Conservation (phyloP, 176 grass and related monocot genomes). For the Eragrostis curvula region DNA sequence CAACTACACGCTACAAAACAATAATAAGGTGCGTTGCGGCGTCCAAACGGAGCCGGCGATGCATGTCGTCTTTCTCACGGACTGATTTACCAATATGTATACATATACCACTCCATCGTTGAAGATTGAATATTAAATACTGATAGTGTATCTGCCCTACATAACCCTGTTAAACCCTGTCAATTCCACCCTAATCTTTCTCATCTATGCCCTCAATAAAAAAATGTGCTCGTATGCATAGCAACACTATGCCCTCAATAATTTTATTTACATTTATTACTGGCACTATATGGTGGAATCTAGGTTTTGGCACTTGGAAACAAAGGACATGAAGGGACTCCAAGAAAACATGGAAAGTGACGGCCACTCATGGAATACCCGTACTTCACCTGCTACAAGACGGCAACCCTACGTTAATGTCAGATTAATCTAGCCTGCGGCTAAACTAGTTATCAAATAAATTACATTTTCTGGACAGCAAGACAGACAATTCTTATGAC, state of each 20-base stretch:
- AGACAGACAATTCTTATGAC: slow-evolving; percentile 21
- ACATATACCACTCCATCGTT: background rate
- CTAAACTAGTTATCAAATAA: slow-evolving; percentile 19
- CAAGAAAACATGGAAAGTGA: slow-evolving; percentile 27
- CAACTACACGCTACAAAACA: background rate
- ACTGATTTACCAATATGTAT: slow-evolving; percentile 26
- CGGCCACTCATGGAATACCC: slow-evolving; percentile 7
- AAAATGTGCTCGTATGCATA: background rate
- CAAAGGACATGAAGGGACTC: slow-evolving; percentile 12
- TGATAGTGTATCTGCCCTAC: too few relatives aligned
- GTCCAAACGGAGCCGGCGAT: slow-evolving; percentile 43
- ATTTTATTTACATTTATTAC: background rate
- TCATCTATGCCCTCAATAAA: background rate
- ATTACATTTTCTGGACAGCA: background rate
- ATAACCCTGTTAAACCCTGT: background rate
- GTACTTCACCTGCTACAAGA: slow-evolving; percentile 17
- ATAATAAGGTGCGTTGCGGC: background rate
- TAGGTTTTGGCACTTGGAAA: slow-evolving; percentile 33
- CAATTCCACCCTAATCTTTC: background rate
- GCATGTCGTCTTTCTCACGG: slow-evolving; percentile 13
- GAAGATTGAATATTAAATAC: background rate
- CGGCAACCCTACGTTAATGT: slow-evolving; percentile 42
- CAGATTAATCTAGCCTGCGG: slow-evolving; percentile 7
- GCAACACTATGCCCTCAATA: background rate
- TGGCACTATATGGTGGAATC: background rate